phyloP scores from a whole-genome alignment of 371 early-diverging fungal genomes.

The Mucor indicus region DNA sequence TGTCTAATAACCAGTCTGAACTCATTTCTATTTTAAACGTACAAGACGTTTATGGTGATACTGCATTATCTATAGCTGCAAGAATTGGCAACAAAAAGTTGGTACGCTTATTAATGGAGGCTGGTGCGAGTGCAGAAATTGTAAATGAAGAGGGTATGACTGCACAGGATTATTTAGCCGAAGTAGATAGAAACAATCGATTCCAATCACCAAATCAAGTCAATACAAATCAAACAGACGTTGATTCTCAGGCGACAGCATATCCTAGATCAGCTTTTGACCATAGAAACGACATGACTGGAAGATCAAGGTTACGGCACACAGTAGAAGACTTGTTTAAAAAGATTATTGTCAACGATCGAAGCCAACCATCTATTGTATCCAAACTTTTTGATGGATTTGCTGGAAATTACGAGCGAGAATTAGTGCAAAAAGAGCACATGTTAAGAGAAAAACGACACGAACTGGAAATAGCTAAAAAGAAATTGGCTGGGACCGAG shows the following conservation, averaged over 20 bases:
- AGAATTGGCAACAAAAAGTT: slow-evolving; percentile 73
- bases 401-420: slow-evolving; percentile 30
- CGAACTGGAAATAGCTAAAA: slow-evolving; percentile 26
- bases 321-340: slow-evolving; percentile 17
- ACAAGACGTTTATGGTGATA: slow-evolving; percentile 85
- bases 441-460: slow-evolving; percentile 26
- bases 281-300: slow-evolving; percentile 23
- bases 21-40: slow-evolving; percentile 72
- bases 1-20: slow-evolving; percentile 40
- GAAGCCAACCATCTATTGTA: slow-evolving; percentile 8
- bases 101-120: slow-evolving; percentile 71
- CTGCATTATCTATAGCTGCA: slow-evolving; percentile 87
- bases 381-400: slow-evolving; percentile 30
- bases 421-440: slow-evolving; percentile 28
- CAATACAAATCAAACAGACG: not conserved
- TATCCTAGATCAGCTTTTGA: too few relatives aligned
- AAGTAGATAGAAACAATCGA: slow-evolving; percentile 25
- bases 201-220: slow-evolving; percentile 4
- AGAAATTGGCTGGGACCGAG: slow-evolving; percentile 23
- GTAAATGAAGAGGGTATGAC: slow-evolving; percentile 74
- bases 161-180: slow-evolving; percentile 57
- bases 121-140: slow-evolving; percentile 77
- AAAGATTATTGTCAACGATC: slow-evolving; percentile 8
- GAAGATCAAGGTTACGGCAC: slow-evolving; percentile 14
- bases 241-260: not conserved